Percentiles rank a stretch among this genome's conserved stretches.
Conservation (phyloP, 192 early-diverging fungal species). For the Chytriomyces sp. region DNA sequence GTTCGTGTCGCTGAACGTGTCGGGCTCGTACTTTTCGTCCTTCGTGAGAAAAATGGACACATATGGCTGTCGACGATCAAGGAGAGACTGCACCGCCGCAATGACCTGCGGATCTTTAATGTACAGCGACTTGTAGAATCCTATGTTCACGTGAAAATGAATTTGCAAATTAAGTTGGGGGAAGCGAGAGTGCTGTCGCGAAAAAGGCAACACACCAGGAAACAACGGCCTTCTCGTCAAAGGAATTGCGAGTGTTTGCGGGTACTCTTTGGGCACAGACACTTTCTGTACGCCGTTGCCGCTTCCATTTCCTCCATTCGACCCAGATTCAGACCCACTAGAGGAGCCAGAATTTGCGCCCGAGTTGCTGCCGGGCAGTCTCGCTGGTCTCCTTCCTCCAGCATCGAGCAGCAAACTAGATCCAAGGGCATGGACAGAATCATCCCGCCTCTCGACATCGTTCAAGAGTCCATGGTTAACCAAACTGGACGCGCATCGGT, state of each 20-base stretch:
- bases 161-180: background rate
- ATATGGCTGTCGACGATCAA: conserved; percentile 94
- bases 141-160: conserved; percentile 36
- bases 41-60: conserved; percentile 95
- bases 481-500: too few species aligned
- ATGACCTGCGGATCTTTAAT: conserved; percentile 94
- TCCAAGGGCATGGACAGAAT: too few species aligned
- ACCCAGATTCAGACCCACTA: background rate
- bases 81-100: conserved; percentile 86
- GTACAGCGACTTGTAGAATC: conserved; percentile 97
- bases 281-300: conserved; percentile 33
- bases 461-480: too few species aligned
- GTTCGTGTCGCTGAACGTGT: conserved; percentile 73
- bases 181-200: background rate
- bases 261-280: conserved; percentile 85
- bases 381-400: too few species aligned
- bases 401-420: too few species aligned
- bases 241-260: conserved; percentile 92
- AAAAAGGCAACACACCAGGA: conserved; percentile 56
- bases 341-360: too few species aligned
- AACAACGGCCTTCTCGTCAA: conserved; percentile 92
- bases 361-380: too few species aligned
- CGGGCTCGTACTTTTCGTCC: conserved; percentile 85
- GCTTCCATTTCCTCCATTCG: background rate
- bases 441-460: too few species aligned